Evolutionary conservation across 2,329 filamentous ascomycete genomes (phyloP).

Genomic region (Didymella pinodella): DNA sequence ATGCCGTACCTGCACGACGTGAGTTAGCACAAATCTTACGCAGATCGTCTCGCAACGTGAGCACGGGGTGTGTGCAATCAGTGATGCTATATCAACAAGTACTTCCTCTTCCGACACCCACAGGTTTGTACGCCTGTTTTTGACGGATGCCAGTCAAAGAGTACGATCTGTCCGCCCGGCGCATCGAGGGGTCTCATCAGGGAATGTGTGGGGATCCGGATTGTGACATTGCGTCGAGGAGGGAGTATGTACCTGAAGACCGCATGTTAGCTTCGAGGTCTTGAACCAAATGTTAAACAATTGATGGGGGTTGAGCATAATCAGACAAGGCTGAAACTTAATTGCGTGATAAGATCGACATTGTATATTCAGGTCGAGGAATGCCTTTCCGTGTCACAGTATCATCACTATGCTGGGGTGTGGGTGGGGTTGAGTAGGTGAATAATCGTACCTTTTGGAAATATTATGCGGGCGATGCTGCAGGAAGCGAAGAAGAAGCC

Average conservation of each 20-base stretch:
- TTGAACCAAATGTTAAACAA: conserved; percentile 22
- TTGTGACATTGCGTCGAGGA: conserved; percentile 22
- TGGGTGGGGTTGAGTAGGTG: conserved; percentile 16
- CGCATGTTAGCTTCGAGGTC: conserved; percentile 38
- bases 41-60: conserved; percentile 9
- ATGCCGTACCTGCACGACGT: conserved; percentile 44
- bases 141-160: conserved; percentile 59
- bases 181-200: conserved; percentile 71
- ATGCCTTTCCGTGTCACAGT: conserved; percentile 71
- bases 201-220: conserved; percentile 27
- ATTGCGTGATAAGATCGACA: conserved; percentile 68
- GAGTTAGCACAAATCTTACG: conserved; percentile 25
- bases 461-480: conserved; percentile 3
- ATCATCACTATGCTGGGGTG: conserved; percentile 63
- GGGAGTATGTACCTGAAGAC: conserved; percentile 44
- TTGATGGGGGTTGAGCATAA: conserved; percentile 36
- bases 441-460: conserved; percentile 53
- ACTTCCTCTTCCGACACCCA: conserved; percentile 61
- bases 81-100: conserved; percentile 76
- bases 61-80: conserved; percentile 55
- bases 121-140: conserved; percentile 71
- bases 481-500: neutral
- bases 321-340: conserved; percentile 78
- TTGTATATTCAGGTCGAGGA: conserved; percentile 71
- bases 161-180: conserved; percentile 73